These are phyloP conservation scores for Butyriboletus loyo DNA, from an alignment of 768 basidiomycete species.

Conservation along the genomic window DNA sequence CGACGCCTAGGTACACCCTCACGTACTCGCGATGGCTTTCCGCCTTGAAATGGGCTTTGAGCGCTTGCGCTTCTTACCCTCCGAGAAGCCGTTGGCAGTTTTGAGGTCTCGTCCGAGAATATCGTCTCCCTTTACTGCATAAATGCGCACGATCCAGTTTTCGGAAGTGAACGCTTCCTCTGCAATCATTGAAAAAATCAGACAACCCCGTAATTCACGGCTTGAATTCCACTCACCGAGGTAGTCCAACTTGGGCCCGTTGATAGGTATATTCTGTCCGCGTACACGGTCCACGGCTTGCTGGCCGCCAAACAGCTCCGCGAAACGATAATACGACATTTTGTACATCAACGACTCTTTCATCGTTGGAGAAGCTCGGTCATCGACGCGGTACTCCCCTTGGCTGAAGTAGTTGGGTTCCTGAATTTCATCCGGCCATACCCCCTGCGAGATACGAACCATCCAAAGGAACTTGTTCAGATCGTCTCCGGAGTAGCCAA, in stretches of 20 bases:
- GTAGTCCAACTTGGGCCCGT: slow-evolving; percentile 80
- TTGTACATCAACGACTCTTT: slow-evolving; percentile 98
- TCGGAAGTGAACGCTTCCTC: slow-evolving; percentile 99
- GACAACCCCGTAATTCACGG: background rate
- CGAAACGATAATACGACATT: slow-evolving; percentile 97
- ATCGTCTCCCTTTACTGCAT: slow-evolving; percentile 93
- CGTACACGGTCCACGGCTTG: slow-evolving; percentile 84
- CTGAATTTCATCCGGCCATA: slow-evolving; percentile 98
- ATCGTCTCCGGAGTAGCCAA: slow-evolving; percentile 98
- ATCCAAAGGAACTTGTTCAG: slow-evolving; percentile 99
- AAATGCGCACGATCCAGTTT: slow-evolving; percentile 99
- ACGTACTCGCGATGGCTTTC: slow-evolving; percentile 36
- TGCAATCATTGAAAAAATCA: slow-evolving; percentile 26
- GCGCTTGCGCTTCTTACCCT: slow-evolving; percentile 88
- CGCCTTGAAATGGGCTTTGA: slow-evolving; percentile 65
- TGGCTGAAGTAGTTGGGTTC: slow-evolving; percentile 93
- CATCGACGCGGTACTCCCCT: slow-evolving; percentile 94
- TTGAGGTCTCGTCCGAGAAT: slow-evolving; percentile 85
- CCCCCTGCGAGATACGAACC: slow-evolving; percentile 91
- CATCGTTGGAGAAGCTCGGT: slow-evolving; percentile 81
- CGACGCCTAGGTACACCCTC: background rate
- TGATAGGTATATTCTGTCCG: slow-evolving; percentile 74
- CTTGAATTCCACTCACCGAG: slow-evolving; percentile 55
- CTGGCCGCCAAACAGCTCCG: slow-evolving; percentile 78
- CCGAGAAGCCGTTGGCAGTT: slow-evolving; percentile 77